Base-by-base conservation (phyloP, 148 eudicot genomes). In the Arbutus unedo region DNA sequence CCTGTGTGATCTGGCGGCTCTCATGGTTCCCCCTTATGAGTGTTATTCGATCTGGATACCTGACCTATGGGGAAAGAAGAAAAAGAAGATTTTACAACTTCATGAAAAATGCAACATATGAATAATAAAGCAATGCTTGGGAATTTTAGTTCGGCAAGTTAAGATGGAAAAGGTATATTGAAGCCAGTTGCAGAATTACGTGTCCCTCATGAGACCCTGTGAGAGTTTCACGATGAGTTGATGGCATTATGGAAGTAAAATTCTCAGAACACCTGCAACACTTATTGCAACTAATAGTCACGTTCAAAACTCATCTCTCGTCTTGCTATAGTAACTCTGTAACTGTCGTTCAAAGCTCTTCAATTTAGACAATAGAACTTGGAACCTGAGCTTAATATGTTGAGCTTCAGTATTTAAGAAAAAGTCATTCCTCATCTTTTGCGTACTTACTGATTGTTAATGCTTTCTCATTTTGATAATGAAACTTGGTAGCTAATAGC, bases 21-120 rank as follows among this genome's bases (percentile, higher is more conserved):
- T 96, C 99, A 84, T 96, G 99, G 92, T 96, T 96, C 79, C 98
- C 99, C 84, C 98, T 87, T 55, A 96, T 90, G 74, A 96, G 91
- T 5, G 97, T 96, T 75, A 94, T 94, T 82, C 98, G 91, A 88
- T 96, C 99, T 44, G 99, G 98, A 86, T 96, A 96, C 83, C 97
- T 89, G 80, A 96, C 97, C 97, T 96, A 88, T 70, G 76, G 53
- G 85, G 81, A 64, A 81, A 83, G 48, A 55, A 23, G 53, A 38
- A 80, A 59, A 75, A 51, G 13, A 50, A 3, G 54, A 80, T 45
- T 31, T 59, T 25, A 56, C n/a, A 15, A 56, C 50, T 56, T 9
- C 14, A 77, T 16, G 3, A 77, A 44, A 25, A 76, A 9, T 45
- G 62, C 81, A 66, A 6, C 31, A 10, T 43, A 64, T 31, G 57